Evolutionary conservation across 208 protist species (phyloP).

Genomic region (Trypanosoma melophagium): DNA sequence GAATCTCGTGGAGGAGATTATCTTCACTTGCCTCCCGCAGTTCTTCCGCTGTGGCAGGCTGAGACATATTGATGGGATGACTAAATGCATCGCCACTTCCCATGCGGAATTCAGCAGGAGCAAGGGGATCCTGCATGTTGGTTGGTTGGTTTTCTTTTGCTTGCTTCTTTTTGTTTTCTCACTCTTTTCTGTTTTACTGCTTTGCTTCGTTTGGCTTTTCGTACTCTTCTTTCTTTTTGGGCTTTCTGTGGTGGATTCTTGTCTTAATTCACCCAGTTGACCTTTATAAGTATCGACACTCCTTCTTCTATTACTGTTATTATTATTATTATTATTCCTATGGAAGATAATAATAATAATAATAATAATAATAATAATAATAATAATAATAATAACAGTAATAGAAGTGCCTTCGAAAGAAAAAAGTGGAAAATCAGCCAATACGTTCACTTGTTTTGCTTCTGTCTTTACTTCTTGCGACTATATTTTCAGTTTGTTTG

Average conservation of each 20-base stretch:
- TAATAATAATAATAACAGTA: too few species aligned
- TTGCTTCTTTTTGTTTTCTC: background rate
- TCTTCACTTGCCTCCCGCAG: slow-evolving; percentile 25
- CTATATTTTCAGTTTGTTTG: too few species aligned
- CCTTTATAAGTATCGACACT: too few species aligned
- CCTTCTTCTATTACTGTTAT: too few species aligned
- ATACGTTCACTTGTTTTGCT: too few species aligned
- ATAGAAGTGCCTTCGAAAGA: too few species aligned
- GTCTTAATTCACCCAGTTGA: too few species aligned
- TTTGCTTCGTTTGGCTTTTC: background rate
- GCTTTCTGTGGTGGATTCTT: background rate
- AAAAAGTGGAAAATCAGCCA: too few species aligned
- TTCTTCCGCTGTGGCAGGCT: background rate
- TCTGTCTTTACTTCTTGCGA: too few species aligned
- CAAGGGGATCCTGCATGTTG: background rate
- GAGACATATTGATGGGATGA: background rate
- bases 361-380: too few species aligned
- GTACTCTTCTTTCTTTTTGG: background rate
- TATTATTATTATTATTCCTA: too few species aligned
- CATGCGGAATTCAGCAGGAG: background rate
- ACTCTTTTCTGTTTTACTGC: background rate
- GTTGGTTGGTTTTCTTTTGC: background rate
- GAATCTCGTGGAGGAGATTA: slow-evolving; percentile 69
- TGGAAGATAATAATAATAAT: too few species aligned
- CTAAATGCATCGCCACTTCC: background rate